Base-by-base conservation (phyloP, 208 protist species). In the Balamuthia mandrillaris region DNA sequence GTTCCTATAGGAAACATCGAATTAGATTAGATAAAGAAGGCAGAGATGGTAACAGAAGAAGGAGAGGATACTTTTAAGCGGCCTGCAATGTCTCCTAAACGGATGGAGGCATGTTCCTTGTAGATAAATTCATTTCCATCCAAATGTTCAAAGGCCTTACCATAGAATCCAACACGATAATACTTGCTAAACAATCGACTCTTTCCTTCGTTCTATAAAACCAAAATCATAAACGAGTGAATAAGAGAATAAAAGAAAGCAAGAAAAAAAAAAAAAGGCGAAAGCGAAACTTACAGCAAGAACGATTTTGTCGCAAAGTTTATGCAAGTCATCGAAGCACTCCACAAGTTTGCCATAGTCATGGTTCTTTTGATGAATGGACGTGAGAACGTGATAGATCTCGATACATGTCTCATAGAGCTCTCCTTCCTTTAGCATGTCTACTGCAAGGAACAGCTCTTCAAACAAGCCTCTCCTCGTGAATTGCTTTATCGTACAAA, bases 151-250 rank as follows among this genome's bases (percentile, higher is more conserved):
- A 81, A 81, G n/a, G 18, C n/a, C 27, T 1, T 3, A 2, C 72
- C 72, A 9, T 81, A 81, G 47, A 81, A 81, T 42, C 72, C 72
- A 29, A 81, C 72, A n/a, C 72, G 45, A 41, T 81, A 81, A 51
- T 60, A 81, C 45, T 60, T 81, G 45, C 72, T 60, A 24, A 21
- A 81, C 31, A 81, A 61, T 16, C 72, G 72, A 0, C 37, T n/a
- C 2, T 52, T 42, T 1, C n/a, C 72, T 4, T 81, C 72, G 24
- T 81, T 81, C 72, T 81, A 27, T 49, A 56, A 56, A 16, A 56
- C n/a, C 18, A 16, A 56, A 21, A 56, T 56, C 16, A 56, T 56
- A 56, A 16, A 56, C 49, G n/a, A 16, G 18, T 21, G 49, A 56
- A 66, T 21, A 21, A 42, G 24, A 47, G 4, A 41, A 6, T 10